Conservation (phyloP, 352 stramenopile species). For the Pythium periplocum region DNA sequence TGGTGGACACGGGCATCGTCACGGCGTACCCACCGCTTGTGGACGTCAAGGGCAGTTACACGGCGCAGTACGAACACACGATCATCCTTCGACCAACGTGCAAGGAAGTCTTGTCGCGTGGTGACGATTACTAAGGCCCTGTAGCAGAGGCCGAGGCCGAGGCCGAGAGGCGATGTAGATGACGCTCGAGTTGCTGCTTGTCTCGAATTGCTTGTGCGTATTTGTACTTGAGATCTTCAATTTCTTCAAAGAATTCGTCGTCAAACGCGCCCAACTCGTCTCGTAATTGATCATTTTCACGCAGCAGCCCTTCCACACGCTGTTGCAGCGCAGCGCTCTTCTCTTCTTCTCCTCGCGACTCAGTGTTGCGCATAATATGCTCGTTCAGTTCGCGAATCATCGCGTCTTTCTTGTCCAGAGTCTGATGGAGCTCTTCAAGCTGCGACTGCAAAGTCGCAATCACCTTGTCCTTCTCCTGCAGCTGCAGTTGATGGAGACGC, state of each 20-base stretch:
- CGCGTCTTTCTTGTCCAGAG: conserved; percentile 22
- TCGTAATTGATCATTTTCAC: conserved; percentile 67
- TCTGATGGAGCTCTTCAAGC: conserved; percentile 13
- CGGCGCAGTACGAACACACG: conserved; percentile 99
- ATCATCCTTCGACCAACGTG: conserved; percentile 95
- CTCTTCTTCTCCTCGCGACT: not conserved
- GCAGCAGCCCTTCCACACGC: conserved; percentile 23
- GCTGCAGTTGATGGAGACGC: not conserved
- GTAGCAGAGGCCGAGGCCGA: not conserved
- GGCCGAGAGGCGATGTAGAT: conserved; percentile 12
- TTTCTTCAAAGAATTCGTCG: conserved; percentile 94
- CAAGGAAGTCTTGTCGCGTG: conserved; percentile 97
- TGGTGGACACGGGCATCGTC: conserved; percentile 97
- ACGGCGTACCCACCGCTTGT: conserved; percentile 94
- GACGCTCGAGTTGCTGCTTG: conserved; percentile 56
- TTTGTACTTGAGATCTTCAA: conserved; percentile 95
- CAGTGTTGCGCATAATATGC: conserved; percentile 1
- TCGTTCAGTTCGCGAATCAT: conserved; percentile 29
- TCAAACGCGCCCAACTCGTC: conserved; percentile 89
- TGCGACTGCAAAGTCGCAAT: conserved; percentile 10
- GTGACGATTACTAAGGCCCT: conserved; percentile 94
- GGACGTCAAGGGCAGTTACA: conserved; percentile 95
- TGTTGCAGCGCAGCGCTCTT: conserved; percentile 3
- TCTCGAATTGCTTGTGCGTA: conserved; percentile 85
- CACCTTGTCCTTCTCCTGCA: no score